A percentile compares a stretch with the other conserved stretches of the same genome.
These are phyloP conservation scores for Neocucurbitaria cava DNA, from an alignment of 2,329 filamentous ascomycete genomes.

Conservation along the genomic window DNA sequence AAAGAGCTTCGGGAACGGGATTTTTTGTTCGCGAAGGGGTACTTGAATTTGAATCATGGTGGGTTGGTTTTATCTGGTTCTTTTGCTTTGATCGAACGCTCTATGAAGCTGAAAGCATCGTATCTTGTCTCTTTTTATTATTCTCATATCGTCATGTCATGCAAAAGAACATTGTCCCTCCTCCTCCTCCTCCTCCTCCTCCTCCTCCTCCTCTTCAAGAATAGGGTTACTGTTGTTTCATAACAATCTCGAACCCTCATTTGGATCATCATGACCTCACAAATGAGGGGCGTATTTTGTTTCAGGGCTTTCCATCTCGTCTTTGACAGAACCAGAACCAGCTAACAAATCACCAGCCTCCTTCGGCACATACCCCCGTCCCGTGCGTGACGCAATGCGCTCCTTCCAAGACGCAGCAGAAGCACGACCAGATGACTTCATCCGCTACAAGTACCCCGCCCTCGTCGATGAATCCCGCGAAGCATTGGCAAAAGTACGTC, in stretches of 20 bases:
- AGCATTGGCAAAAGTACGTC: conserved; percentile 57
- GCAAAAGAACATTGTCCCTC: no score
- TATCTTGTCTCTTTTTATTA: no score
- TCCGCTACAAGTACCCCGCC: conserved; percentile 70
- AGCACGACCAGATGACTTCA: conserved; percentile 74
- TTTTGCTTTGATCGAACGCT: neutral
- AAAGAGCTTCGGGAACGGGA: conserved; percentile 63
- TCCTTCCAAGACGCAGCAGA: conserved; percentile 73
- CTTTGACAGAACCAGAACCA: neutral
- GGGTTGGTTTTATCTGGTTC: neutral
- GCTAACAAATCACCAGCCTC: conserved; percentile 61
- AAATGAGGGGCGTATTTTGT: no score
- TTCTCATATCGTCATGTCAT: no score
- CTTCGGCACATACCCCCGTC: conserved; percentile 76
- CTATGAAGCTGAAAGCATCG: no score
- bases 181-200: no score
- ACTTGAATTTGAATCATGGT: conserved; percentile 82
- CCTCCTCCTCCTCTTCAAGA: no score
- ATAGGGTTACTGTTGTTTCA: no score
- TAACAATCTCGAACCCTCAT: no score
- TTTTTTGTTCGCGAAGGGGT: conserved; percentile 73
- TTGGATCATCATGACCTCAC: no score
- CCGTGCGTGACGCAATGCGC: conserved; percentile 66
- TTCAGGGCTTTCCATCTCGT: neutral
- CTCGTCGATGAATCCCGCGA: conserved; percentile 70